phyloP scores from a whole-genome alignment of 2,329 filamentous ascomycete species.

The Podosphaera fusca region DNA sequence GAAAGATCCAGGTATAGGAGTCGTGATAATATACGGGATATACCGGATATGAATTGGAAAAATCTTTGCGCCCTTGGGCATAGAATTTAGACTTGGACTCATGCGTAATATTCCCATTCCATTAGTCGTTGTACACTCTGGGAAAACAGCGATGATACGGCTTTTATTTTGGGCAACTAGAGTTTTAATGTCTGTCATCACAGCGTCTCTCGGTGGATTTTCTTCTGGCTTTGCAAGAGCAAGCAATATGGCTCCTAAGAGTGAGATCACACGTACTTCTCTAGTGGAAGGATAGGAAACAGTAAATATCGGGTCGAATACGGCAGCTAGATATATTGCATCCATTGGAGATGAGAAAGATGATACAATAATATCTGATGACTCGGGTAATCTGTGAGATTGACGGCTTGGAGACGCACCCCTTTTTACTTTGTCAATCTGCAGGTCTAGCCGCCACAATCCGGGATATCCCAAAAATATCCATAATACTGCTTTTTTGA shows the following conservation, averaged over 20 bases:
- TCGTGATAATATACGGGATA: conserved; percentile 71
- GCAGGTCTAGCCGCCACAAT: conserved; percentile 97
- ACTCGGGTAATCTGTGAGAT: conserved; percentile 49
- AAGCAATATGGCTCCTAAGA: conserved; percentile 50
- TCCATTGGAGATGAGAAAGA: conserved; percentile 88
- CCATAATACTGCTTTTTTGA: conserved; percentile 75
- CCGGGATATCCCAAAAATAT: conserved; percentile 68
- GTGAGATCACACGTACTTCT: conserved; percentile 52
- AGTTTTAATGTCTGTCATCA: conserved; percentile 35
- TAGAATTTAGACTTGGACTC: conserved; percentile 50
- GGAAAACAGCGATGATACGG: conserved; percentile 66
- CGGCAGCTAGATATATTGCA: conserved; percentile 76
- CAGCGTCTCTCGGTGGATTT: conserved; percentile 22
- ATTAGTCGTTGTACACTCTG: conserved; percentile 86
- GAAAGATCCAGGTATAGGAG: conserved; percentile 59
- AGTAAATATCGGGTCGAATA: conserved; percentile 92
- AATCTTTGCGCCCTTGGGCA: conserved; percentile 45
- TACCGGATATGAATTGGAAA: conserved; percentile 85
- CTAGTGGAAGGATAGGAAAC: conserved; percentile 54
- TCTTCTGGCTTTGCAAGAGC: conserved; percentile 40
- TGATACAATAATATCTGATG: conserved; percentile 63
- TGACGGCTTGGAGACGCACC: conserved; percentile 63
- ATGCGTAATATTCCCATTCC: conserved; percentile 73
- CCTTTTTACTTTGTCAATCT: conserved; percentile 87
- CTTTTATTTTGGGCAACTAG: conserved; percentile 46